phyloP scores from a whole-genome alignment of 208 protist species.

The Trypanosoma mega region DNA sequence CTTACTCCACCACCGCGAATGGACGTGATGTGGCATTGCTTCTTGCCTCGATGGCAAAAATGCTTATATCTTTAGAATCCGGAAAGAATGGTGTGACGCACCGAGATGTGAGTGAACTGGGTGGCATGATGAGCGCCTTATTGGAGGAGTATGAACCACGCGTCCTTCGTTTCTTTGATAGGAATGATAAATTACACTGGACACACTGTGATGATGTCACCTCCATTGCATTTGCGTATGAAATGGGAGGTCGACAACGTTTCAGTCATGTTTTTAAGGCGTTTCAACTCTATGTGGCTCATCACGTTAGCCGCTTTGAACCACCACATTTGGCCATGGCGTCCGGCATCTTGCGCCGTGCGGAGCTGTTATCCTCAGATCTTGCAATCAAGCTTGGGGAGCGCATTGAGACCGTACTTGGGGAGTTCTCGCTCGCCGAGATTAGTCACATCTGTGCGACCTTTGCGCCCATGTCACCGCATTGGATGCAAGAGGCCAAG shows the following conservation, averaged over 20 bases:
- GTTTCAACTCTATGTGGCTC: constrained; percentile 55
- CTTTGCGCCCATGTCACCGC: constrained; percentile 58
- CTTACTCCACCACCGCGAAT: constrained; percentile 43
- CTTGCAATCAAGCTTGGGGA: constrained; percentile 47
- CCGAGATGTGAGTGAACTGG: constrained; percentile 44
- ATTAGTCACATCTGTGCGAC: constrained; percentile 84
- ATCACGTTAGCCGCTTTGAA: constrained; percentile 49
- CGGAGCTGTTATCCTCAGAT: constrained; percentile 57
- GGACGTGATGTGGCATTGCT: constrained; percentile 50
- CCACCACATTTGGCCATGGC: constrained; percentile 79
- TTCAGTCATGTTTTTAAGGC: constrained; percentile 60
- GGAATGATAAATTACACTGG: constrained; percentile 49
- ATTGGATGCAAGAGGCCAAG: constrained; percentile 76
- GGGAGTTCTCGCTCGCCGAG: constrained; percentile 75
- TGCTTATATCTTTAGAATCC: constrained; percentile 44
- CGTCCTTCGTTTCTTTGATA: constrained; percentile 52
- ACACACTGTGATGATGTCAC: constrained; percentile 53
- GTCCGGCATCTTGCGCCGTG: constrained; percentile 74
- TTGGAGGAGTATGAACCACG: constrained; percentile 69
- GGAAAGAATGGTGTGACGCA: constrained; percentile 40
- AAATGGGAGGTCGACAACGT: constrained; percentile 66
- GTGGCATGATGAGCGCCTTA: constrained; percentile 52
- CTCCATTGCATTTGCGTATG: constrained; percentile 75
- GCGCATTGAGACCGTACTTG: constrained; percentile 68
- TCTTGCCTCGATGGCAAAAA: constrained; percentile 45